These are phyloP conservation scores for Vigna nakashimae DNA, from an alignment of 306 rosid species.

Conservation along the genomic window DNA sequence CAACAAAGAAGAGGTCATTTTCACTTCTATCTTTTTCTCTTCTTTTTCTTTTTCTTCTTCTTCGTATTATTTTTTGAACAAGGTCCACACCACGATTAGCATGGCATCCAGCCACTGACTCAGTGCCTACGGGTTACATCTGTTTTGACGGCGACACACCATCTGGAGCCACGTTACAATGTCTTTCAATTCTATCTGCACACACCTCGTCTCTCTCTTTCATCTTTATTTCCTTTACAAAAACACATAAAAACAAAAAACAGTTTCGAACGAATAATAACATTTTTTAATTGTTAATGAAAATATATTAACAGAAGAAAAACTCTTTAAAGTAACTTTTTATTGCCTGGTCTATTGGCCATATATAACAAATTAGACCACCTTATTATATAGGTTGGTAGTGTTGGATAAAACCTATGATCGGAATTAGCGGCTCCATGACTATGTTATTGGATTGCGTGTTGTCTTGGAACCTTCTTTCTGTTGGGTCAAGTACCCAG, in stretches of 20 bases:
- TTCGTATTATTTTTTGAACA: not conserved
- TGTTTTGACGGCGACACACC: slow-evolving; percentile 46
- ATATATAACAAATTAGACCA: not conserved
- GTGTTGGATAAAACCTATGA: not conserved
- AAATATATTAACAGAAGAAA: not conserved
- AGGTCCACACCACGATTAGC: slow-evolving; percentile 45
- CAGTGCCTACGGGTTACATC: slow-evolving; percentile 19
- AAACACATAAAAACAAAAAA: not conserved
- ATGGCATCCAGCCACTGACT: not conserved
- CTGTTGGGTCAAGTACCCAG: not conserved
- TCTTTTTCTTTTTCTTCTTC: not conserved
- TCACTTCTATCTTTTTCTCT: not conserved
- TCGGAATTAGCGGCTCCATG: not conserved
- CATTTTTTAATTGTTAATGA: not conserved
- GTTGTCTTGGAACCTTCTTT: slow-evolving; percentile 40
- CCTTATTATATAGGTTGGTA: not conserved
- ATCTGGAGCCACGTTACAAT: slow-evolving; percentile 38
- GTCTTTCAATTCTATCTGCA: not conserved
- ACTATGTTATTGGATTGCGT: slow-evolving; percentile 4
- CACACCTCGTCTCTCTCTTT: not conserved
- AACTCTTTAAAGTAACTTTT: not conserved
- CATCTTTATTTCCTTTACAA: not conserved
- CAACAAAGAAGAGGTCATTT: not conserved
- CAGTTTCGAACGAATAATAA: not conserved
- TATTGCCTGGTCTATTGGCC: not conserved